Evolutionary conservation across 805 yeast genomes (phyloP), one percentile per base, ranked within the genome.

Genomic region (Schwanniomyces yamadae): DNA sequence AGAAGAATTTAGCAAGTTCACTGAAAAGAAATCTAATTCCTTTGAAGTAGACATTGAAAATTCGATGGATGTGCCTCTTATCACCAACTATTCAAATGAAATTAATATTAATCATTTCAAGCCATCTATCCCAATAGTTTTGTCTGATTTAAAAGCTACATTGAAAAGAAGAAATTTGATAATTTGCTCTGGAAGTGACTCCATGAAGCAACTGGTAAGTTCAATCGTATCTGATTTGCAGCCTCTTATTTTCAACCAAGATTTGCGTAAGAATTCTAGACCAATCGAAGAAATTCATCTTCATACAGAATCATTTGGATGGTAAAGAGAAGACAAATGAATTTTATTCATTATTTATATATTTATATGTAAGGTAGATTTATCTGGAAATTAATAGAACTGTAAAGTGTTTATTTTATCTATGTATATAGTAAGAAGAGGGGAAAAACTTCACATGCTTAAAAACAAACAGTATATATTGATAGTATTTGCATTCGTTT

Each of bases 271-370:
- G 9, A 39, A 42, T 27, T 47, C 22, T 23, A 37, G 41, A 24
- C 41, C 48, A 1, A 52, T 71, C 10, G 68, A 66, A 29, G 80
- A 76, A 46, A 55, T 75, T 10, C 73, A 63, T 36, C 49, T 76
- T 20, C 79, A 75, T 41, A 70, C 79, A 0, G 82, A 76, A 46
- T 55, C 69, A 23, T 76, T 72, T 48, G 75, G 77, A 1, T 75
- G 68, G 68, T 63, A 46, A 41, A 15, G 22, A 15, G 15, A 9
- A 14, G n/a, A 6, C 13, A 5, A 7, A 8, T 8, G 19, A 10
- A 28, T 19, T 13, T 13, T 16, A 7, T 4, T 16, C 17, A 27
- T 27, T 27, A 16, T 16, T 27, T 16, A 4, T n/a, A 9, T 9
- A 24, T 3, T n/a, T 15, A 13, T 26, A 26, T 15, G n/a, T 16